phyloP scores from a whole-genome alignment of 2,329 filamentous ascomycete genomes.

The Neofusicoccum cordaticola region DNA sequence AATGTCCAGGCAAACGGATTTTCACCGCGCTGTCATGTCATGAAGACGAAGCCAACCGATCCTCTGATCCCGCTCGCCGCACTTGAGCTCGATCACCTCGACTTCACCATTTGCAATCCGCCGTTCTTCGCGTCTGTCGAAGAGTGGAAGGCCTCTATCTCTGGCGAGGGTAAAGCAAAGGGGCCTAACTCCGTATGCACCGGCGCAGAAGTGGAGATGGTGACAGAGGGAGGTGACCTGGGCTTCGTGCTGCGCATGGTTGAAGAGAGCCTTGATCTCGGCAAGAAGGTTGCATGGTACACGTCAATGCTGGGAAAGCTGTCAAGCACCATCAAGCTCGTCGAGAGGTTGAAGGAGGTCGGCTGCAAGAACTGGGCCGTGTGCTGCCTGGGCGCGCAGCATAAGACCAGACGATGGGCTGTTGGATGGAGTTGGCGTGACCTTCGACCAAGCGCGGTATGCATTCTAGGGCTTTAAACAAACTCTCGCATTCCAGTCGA shows the following conservation, averaged over 20 bases:
- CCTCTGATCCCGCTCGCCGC: constrained; percentile 63
- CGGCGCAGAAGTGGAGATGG: constrained; percentile 80
- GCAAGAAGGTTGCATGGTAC: constrained; percentile 63
- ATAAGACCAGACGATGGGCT: constrained; percentile 79
- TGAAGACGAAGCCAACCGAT: constrained; percentile 53
- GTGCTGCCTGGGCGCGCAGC: constrained; percentile 71
- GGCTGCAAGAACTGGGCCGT: constrained; percentile 65
- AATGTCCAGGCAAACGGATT: constrained; percentile 70
- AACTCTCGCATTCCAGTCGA: constrained; percentile 50
- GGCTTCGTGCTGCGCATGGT: constrained; percentile 71
- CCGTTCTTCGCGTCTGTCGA: constrained; percentile 80
- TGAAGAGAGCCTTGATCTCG: constrained; percentile 54
- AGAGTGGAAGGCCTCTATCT: constrained; percentile 62
- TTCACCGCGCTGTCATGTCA: constrained; percentile 60
- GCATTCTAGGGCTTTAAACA: not conserved
- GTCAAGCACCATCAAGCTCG: constrained; percentile 62
- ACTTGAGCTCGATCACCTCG: constrained; percentile 52
- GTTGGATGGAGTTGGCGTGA: constrained; percentile 63
- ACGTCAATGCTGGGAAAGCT: constrained; percentile 87
- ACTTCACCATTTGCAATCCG: constrained; percentile 92
- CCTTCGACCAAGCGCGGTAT: not conserved
- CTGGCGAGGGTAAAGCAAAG: constrained; percentile 61
- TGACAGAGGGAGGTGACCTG: constrained; percentile 73
- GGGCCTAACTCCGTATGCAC: constrained; percentile 73
- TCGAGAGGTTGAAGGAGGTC: constrained; percentile 55